Conservation (phyloP, 371 early-diverging fungal species). For the Mucor piriformis region DNA sequence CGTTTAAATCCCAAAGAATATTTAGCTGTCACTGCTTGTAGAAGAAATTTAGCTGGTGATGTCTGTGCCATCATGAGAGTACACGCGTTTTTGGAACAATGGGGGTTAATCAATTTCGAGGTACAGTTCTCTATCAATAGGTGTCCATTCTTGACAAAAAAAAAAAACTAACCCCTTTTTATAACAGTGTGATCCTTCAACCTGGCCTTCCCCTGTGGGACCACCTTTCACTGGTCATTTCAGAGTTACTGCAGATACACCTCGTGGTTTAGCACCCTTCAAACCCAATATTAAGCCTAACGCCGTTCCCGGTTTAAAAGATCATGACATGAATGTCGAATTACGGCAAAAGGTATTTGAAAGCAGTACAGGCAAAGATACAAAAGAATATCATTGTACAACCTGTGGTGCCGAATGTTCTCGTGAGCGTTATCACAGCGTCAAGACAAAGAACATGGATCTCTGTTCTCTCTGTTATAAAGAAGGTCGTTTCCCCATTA, state of each 20-base stretch:
- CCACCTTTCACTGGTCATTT: constrained; percentile 97
- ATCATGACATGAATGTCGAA: constrained; percentile 39
- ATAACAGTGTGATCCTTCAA: constrained; percentile 85
- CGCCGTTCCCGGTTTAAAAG: constrained; percentile 1
- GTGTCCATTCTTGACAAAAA: too few relatives aligned
- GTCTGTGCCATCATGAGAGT: constrained; percentile 97
- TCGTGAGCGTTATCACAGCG: constrained; percentile 76
- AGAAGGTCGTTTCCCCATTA: constrained; percentile 93
- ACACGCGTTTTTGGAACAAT: constrained; percentile 98
- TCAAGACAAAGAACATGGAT: constrained; percentile 81
- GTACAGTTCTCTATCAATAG: too few relatives aligned
- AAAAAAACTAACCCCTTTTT: background rate
- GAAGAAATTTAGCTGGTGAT: constrained; percentile 95
- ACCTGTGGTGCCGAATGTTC: constrained; percentile 94
- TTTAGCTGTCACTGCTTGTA: constrained; percentile 94
- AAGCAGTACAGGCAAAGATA: constrained; percentile 30
- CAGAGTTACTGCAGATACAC: constrained; percentile 94
- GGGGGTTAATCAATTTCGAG: constrained; percentile 99
- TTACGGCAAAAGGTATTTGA: constrained; percentile 65
- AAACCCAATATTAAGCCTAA: constrained; percentile 59
- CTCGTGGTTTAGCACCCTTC: constrained; percentile 89
- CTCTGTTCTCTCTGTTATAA: constrained; percentile 88
- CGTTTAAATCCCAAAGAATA: constrained; percentile 94
- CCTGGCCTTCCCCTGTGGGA: constrained; percentile 89
- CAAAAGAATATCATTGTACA: constrained; percentile 67